phyloP scores from a whole-genome alignment of 805 yeast genomes.

The Candida pini region DNA sequence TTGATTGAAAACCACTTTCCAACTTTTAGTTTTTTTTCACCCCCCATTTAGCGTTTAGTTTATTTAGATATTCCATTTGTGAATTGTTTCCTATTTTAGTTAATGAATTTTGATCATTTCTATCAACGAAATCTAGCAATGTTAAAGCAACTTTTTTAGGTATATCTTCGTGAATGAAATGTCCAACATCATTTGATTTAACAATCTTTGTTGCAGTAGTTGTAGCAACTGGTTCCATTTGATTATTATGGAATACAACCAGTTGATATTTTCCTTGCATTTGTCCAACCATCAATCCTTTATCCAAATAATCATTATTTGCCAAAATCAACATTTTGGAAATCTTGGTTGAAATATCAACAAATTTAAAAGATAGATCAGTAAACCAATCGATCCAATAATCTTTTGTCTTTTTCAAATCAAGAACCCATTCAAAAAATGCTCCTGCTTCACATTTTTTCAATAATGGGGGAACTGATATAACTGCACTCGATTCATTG shows the following conservation, averaged over 20 bases:
- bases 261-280: constrained; percentile 97
- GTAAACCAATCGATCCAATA: constrained; percentile 85
- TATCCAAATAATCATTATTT: constrained; percentile 86
- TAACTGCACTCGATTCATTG: constrained; percentile 54
- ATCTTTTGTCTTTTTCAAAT: constrained; percentile 52
- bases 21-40: constrained; percentile 16
- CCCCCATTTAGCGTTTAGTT: constrained; percentile 30
- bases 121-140: constrained; percentile 41
- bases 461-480: constrained; percentile 75
- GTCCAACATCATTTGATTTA: constrained; percentile 46
- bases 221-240: constrained; percentile 13
- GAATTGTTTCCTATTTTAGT: constrained; percentile 19
- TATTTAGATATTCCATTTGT: constrained; percentile 24
- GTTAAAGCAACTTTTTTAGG: constrained; percentile 64
- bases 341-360: constrained; percentile 31
- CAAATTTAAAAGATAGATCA: constrained; percentile 51
- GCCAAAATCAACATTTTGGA: constrained; percentile 77
- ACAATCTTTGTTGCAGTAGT: constrained; percentile 22
- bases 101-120: constrained; percentile 39
- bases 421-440: constrained; percentile 52
- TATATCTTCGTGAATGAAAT: constrained; percentile 90
- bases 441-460: constrained; percentile 12
- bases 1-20: background rate
- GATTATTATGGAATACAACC: constrained; percentile 53
- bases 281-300: constrained; percentile 83